Evolutionary conservation across 2,329 filamentous ascomycete species (phyloP), one percentile per base, ranked within the genome.

Genomic region (Rachicladosporium sp.): DNA sequence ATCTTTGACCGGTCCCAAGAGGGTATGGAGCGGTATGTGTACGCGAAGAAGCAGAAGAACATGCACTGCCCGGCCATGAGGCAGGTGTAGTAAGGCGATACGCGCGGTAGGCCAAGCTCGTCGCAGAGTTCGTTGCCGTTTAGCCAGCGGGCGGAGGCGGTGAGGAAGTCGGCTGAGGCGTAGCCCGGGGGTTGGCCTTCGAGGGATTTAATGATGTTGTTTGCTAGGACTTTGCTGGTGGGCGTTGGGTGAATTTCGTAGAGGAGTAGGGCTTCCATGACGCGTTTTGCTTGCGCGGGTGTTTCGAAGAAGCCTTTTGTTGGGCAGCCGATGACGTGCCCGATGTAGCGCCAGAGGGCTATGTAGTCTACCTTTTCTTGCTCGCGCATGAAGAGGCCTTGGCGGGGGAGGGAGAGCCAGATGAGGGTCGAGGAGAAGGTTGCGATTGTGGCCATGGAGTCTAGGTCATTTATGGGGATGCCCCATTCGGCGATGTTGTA

Each of bases 321-420:
- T 0, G 82, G 82, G 5, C 75, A 75, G 9, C 82, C 83, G 50
- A 86, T 70, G 23, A 87, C 66, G 51, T 84, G 70, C 0, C 73
- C 82, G 9, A 88, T 73, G 46, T 83, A 81, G 2, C 82, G 71
- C 82, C 82, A 89, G 1, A 89, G 63, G 0, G 82, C 80, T 33
- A 84, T 66, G 53, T 84, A 88, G 51, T 87, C 82, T 2, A 55
- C 53, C 2, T 73, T 75, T 53, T 89, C 82, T 42, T 73, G 71
- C 23, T 67, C 42, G 0, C 70, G 68, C 19, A 83, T 62, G 47
- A 65, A 78, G 40, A 89, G 76, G 2, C 82, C 83, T 60, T 88
- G 82, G 0, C 80, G 69, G 0, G 82, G 82, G 4, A 88, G 67
- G 15, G 73, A 73, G 21, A 84, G 55, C 69, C 74, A 87, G 43